A percentile compares a stretch with the other conserved stretches of the same genome.
phyloP scores from a whole-genome alignment of 2,329 filamentous ascomycete species.

The Pestalotiopsis sp. region DNA sequence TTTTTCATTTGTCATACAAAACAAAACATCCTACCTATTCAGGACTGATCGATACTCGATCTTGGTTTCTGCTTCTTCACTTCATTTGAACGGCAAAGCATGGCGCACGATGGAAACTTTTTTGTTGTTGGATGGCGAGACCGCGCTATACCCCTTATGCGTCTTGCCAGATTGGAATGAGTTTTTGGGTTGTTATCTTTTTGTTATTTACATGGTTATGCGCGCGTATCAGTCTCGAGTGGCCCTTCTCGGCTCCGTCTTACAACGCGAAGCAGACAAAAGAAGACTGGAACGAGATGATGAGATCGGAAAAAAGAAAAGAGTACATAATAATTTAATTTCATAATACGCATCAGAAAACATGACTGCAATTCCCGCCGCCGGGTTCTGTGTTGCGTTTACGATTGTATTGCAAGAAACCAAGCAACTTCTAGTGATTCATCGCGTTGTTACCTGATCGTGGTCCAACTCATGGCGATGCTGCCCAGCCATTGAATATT shows the following conservation, averaged over 20 bases:
- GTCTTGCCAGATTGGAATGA: neutral
- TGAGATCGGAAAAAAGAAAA: neutral
- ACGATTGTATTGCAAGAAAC: too few species aligned
- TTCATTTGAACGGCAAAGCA: neutral
- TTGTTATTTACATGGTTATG: neutral
- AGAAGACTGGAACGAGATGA: neutral
- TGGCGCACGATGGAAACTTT: neutral
- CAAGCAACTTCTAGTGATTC: too few species aligned
- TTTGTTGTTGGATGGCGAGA: constrained; percentile 5
- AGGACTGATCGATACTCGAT: neutral
- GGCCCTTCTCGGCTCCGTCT: neutral
- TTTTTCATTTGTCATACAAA: neutral
- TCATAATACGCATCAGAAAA: neutral
- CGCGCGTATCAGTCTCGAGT: neutral
- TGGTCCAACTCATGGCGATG: too few species aligned
- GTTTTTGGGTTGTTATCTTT: neutral
- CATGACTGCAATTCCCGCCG: too few species aligned
- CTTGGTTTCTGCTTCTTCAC: neutral
- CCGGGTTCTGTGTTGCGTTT: too few species aligned
- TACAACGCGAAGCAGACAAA: neutral
- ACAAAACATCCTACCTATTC: neutral
- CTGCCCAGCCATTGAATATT: too few species aligned
- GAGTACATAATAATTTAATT: neutral
- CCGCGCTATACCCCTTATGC: constrained; percentile 7
- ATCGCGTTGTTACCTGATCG: too few species aligned